phyloP scores from a whole-genome alignment of 805 yeast genomes.

The Metschnikowia noctiluminum region DNA sequence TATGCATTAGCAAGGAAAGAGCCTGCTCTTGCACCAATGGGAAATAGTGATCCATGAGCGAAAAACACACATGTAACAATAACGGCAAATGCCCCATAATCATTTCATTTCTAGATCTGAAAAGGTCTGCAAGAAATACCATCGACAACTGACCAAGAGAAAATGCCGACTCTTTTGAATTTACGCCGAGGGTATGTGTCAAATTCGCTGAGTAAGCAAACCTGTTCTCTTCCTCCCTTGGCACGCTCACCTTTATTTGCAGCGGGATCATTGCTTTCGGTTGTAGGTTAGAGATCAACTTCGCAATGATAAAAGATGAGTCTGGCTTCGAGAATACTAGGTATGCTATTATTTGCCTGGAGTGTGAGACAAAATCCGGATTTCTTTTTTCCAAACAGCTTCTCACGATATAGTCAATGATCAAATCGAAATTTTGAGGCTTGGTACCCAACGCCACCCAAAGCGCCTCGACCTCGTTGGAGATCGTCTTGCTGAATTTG shows the following conservation, averaged over 20 bases:
- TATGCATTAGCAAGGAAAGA: constrained; percentile 64
- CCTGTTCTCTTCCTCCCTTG: constrained; percentile 21
- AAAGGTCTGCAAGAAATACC: constrained; percentile 78
- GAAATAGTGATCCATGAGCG: constrained; percentile 83
- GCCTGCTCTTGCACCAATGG: constrained; percentile 84
- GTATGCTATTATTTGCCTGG: constrained; percentile 79
- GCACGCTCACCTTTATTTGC: constrained; percentile 27
- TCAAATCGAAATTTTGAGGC: constrained; percentile 64
- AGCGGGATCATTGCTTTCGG: constrained; percentile 91
- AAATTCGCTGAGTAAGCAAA: constrained; percentile 78
- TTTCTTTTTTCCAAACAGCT: constrained; percentile 69
- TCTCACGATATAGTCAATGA: constrained; percentile 64
- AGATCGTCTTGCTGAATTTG: constrained; percentile 66
- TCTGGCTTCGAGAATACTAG: constrained; percentile 55
- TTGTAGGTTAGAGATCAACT: constrained; percentile 64
- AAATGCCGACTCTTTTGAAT: constrained; percentile 68
- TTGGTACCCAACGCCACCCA: constrained; percentile 93
- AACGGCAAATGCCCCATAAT: constrained; percentile 62
- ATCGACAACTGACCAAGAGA: constrained; percentile 85
- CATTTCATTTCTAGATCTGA: constrained; percentile 63
- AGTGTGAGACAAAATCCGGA: constrained; percentile 69
- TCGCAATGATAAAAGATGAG: constrained; percentile 49
- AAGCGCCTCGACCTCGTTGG: constrained; percentile 86
- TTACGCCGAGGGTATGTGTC: constrained; percentile 49
- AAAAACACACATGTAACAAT: constrained; percentile 73